These are phyloP conservation scores for Royoungia palumana DNA, from an alignment of 768 basidiomycete genomes.

Conservation along the genomic window DNA sequence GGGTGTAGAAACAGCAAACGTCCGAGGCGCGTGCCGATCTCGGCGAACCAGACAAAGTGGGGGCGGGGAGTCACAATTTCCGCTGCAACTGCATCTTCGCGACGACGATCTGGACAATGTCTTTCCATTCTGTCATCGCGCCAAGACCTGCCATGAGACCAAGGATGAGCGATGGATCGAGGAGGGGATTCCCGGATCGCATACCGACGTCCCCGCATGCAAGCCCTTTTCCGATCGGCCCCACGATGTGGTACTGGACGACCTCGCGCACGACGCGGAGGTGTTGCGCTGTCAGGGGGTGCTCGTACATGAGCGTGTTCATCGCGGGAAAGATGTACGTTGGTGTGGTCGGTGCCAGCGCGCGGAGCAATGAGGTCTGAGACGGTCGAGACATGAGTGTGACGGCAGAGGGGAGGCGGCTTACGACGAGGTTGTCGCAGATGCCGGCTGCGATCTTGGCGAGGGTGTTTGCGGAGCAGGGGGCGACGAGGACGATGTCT, in stretches of 20 bases:
- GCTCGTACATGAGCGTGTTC: conserved; percentile 98
- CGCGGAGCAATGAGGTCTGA: conserved; percentile 79
- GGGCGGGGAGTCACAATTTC: conserved; percentile 12
- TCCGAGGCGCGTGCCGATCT: too few species aligned
- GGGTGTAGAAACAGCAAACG: too few species aligned
- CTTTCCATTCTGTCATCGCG: conserved; percentile 96
- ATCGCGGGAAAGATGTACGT: conserved; percentile 95
- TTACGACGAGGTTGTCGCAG: conserved; percentile 88
- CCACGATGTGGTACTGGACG: conserved; percentile 75
- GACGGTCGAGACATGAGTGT: too few species aligned
- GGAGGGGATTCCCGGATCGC: conserved; percentile 20
- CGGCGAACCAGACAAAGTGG: too few species aligned
- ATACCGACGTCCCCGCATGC: conserved; percentile 91
- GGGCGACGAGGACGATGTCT: conserved; percentile 90
- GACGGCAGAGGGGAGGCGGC: not conserved
- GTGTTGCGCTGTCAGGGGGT: conserved; percentile 87
- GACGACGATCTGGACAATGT: conserved; percentile 75
- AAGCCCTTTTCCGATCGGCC: conserved; percentile 83
- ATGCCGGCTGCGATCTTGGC: conserved; percentile 86
- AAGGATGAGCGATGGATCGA: not conserved
- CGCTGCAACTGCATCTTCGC: conserved; percentile 41
- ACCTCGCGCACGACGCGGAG: conserved; percentile 70
- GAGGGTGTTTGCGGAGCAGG: conserved; percentile 96
- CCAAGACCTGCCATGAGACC: conserved; percentile 60
- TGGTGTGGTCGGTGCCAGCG: conserved; percentile 76